Evolutionary conservation across 2,329 filamentous ascomycete species (phyloP), one percentile per base, ranked within the genome.

Genomic region (Cryphonectria radicalis): DNA sequence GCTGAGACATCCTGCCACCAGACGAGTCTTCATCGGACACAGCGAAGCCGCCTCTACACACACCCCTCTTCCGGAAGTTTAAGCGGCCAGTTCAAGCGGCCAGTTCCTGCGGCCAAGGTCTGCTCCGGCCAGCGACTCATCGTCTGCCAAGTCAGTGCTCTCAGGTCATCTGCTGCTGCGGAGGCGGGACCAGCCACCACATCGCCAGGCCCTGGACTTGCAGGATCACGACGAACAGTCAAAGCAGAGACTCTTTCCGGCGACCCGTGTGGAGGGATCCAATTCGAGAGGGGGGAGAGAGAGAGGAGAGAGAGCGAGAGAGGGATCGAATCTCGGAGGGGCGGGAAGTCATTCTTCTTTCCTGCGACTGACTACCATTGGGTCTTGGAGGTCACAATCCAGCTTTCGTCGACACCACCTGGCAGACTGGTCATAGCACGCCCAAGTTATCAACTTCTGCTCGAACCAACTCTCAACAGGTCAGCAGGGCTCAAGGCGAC

Each of bases 401-500:
- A 17, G 40, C 25, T 28, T 62, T 40, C 63, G 46, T 46, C 57
- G 35, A 68, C n/a, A 42, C n/a, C 59, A 62, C 63, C 46, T 50
- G 19, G 46, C 19, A 50, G 46, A 50, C 46, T 50, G 19, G 46
- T 2, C 46, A 46, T 53, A 55, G 32, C 66, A 69, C 69, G 55
- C 35, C 69, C 60, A 32, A 42, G n/a, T 17, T 22, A 62, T 25
- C 67, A 17, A 43, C 50, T 40, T 40, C 10, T n/a, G 37, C 32
- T 60, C 35, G 32, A 57, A 37, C 53, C 17, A 35, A 11, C 19
- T n/a, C 8, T 40, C 37, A 40, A 50, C 46, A 8, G 46, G 46
- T 63, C 40, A 67, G 65, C 64, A 68, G 71, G 71, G 71, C 69
- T 65, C 71, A 43, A 66, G 69, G 46, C 63, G 71, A 71, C 71